Percentiles rank a stretch among this genome's conserved stretches.
These are phyloP conservation scores for Crotalaria pallida DNA, from an alignment of 306 rosid species.

Conservation along the genomic window DNA sequence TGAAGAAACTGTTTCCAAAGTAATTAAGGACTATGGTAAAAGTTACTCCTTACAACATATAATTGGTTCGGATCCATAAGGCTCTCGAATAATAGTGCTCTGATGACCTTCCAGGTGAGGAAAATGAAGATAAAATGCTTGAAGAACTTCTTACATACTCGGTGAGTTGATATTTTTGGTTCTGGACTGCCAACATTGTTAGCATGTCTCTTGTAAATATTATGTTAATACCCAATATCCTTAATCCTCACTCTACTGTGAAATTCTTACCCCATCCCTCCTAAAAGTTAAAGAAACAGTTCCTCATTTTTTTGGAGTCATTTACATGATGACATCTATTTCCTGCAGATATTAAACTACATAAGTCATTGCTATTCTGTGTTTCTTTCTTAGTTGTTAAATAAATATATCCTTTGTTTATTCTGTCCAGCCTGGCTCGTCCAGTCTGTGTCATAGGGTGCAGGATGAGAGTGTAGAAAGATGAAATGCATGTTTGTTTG, in stretches of 20 bases:
- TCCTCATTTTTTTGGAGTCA: not conserved
- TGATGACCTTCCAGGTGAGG: conserved; percentile 67
- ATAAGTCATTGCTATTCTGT: not conserved
- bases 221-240: not conserved
- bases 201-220: not conserved
- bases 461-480: not conserved
- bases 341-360: not conserved
- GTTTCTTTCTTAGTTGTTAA: not conserved
- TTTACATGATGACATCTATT: conserved; percentile 3
- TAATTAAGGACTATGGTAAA: conserved; percentile 71
- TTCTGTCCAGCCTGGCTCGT: not conserved
- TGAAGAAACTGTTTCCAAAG: conserved; percentile 61
- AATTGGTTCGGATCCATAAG: not conserved
- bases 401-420: not conserved
- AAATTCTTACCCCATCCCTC: not conserved
- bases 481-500: not conserved
- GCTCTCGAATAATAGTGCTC: conserved; percentile 23
- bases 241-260: conserved; percentile 5
- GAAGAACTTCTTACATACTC: conserved; percentile 70
- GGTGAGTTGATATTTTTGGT: conserved; percentile 47
- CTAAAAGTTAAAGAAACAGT: not conserved
- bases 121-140: conserved; percentile 52
- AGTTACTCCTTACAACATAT: conserved; percentile 19
- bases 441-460: not conserved
- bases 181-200: conserved; percentile 8